A percentile compares a stretch with the other conserved stretches of the same genome.
Evolutionary conservation across 2,329 filamentous ascomycete species (phyloP).

Genomic region (Fusarium luffae): DNA sequence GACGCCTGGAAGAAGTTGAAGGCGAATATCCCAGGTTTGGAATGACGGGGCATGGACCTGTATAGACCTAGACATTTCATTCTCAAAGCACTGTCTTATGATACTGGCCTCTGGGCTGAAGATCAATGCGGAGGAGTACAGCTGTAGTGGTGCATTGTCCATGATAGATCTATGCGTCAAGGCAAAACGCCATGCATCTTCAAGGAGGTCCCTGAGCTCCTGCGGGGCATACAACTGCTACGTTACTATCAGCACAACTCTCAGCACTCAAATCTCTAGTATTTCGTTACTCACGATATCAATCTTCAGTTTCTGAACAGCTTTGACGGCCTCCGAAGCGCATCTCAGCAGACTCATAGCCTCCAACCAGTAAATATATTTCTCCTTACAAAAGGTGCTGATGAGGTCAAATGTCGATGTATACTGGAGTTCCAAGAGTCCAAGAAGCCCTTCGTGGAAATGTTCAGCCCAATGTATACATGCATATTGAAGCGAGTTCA

Average conservation of each 20-base stretch:
- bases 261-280: too few relatives aligned
- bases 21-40: not conserved
- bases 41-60: not conserved
- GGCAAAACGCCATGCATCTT: not conserved
- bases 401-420: rapidly evolving
- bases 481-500: not conserved
- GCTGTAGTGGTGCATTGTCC: not conserved
- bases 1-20: not conserved
- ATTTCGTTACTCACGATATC: not conserved
- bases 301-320: not conserved
- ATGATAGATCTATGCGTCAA: not conserved
- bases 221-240: not conserved
- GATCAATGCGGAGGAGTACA: not conserved
- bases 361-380: not conserved
- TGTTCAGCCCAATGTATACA: not conserved
- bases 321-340: not conserved
- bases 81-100: not conserved
- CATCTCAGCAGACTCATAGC: not conserved
- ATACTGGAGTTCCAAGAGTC: rapidly evolving
- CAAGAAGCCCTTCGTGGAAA: not conserved
- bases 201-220: not conserved
- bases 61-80: not conserved
- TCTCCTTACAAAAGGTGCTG: not conserved
- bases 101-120: not conserved
- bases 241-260: too few relatives aligned